Evolutionary conservation across 108 stramenopile genomes (phyloP).

Genomic region (Parietichytrium sp.): DNA sequence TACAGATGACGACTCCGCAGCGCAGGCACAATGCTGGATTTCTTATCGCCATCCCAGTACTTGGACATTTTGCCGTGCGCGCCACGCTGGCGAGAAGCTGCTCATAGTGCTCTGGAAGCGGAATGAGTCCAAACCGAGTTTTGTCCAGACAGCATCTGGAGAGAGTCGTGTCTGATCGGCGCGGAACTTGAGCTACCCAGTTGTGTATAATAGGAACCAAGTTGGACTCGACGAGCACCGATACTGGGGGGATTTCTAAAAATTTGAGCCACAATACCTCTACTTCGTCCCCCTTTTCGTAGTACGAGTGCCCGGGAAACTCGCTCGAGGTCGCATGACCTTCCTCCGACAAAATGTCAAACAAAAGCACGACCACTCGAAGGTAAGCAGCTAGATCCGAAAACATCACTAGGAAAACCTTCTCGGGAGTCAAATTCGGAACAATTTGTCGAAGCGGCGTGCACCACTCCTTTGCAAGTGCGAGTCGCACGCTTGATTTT

Average conservation of each 20-base stretch:
- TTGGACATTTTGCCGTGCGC: not conserved
- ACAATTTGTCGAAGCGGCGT: not conserved
- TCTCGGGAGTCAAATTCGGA: not conserved
- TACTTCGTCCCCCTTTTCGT: not conserved
- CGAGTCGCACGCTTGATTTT: no score
- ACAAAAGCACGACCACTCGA: not conserved
- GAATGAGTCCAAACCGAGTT: not conserved
- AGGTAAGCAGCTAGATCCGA: not conserved
- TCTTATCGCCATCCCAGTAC: not conserved
- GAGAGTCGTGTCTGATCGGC: no score
- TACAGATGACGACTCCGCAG: not conserved
- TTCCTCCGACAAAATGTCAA: not conserved
- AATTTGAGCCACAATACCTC: slow-evolving; percentile 3
- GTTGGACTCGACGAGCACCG: no score
- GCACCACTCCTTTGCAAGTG: not conserved
- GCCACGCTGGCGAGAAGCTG: not conserved
- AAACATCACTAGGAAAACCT: not conserved
- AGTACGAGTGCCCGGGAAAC: not conserved
- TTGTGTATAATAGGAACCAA: no score
- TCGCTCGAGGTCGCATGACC: not conserved
- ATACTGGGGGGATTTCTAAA: not conserved
- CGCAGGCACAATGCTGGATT: not conserved
- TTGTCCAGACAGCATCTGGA: slow-evolving; percentile 19
- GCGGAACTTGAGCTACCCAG: no score
- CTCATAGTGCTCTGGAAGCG: not conserved